Evolutionary conservation across 306 rosid genomes (phyloP).

Genomic region (Cicer judaicum): DNA sequence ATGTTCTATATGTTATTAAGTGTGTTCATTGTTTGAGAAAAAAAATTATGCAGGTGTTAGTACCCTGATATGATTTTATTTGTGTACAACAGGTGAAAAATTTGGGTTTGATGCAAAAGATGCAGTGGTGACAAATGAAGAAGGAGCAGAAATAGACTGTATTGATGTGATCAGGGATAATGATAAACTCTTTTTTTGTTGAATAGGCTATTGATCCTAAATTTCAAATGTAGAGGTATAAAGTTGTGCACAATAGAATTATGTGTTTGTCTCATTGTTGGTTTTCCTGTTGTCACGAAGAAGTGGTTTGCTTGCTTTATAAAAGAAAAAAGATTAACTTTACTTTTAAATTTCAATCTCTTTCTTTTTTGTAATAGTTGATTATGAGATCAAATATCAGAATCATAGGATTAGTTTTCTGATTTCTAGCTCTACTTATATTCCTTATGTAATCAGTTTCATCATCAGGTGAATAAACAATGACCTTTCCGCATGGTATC

Average conservation of each 20-base stretch:
- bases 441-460: no score
- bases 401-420: no score
- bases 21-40: slow-evolving; percentile 6
- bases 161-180: slow-evolving; percentile 85
- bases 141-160: slow-evolving; percentile 77
- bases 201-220: slow-evolving; percentile 42
- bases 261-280: not conserved
- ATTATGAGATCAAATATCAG: no score
- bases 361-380: no score
- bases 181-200: slow-evolving; percentile 71
- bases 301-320: slow-evolving; percentile 5
- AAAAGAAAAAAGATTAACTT: not conserved
- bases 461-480: no score
- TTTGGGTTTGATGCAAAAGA: slow-evolving; percentile 64
- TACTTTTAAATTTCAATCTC: no score
- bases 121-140: slow-evolving; percentile 66
- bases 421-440: no score
- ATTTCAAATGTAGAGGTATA: slow-evolving; percentile 39
- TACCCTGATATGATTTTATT: slow-evolving; percentile 3
- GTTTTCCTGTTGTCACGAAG: not conserved
- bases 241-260: slow-evolving; percentile 4
- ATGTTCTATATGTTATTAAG: not conserved
- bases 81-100: slow-evolving; percentile 63
- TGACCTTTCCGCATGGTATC: no score
- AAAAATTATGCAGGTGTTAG: not conserved